Percentiles rank a stretch among this genome's conserved stretches.
phyloP scores from a whole-genome alignment of 2,329 filamentous ascomycete species.

The Dothistroma pini region DNA sequence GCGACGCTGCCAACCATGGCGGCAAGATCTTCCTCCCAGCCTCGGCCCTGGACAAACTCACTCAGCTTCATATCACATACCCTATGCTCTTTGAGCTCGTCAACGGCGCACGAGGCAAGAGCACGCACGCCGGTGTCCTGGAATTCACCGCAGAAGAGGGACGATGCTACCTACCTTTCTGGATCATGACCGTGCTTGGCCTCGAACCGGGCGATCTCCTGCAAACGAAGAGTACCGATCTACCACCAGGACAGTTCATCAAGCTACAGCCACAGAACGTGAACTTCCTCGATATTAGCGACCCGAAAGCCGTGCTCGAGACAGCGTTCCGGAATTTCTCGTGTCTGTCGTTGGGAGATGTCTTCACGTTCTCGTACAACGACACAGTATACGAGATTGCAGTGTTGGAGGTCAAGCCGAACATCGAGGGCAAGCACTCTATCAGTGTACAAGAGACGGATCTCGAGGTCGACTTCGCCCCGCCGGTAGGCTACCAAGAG shows the following conservation, averaged over 20 bases:
- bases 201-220: constrained; percentile 92
- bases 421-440: constrained; percentile 67
- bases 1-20: constrained; percentile 87
- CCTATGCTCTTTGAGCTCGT: constrained; percentile 95
- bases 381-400: constrained; percentile 90
- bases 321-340: constrained; percentile 96
- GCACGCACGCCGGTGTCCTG: constrained; percentile 89
- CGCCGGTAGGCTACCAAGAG: constrained; percentile 91
- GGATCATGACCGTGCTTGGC: constrained; percentile 91
- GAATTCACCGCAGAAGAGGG: constrained; percentile 98
- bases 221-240: constrained; percentile 90
- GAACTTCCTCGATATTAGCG: constrained; percentile 80
- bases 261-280: constrained; percentile 94
- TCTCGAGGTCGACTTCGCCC: constrained; percentile 90
- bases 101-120: constrained; percentile 74
- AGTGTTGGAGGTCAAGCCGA: constrained; percentile 86
- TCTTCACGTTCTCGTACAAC: constrained; percentile 97
- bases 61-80: constrained; percentile 92
- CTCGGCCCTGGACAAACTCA: constrained; percentile 94
- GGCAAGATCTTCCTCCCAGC: constrained; percentile 98
- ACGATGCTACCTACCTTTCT: constrained; percentile 91
- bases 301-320: constrained; percentile 95
- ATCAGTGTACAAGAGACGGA: constrained; percentile 96
- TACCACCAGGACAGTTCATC: constrained; percentile 86
- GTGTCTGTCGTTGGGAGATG: constrained; percentile 84